Evolutionary conservation across 495 filamentous ascomycete species (phyloP), one percentile per base, ranked within the genome.

Genomic region (Rusavskia elegans): DNA sequence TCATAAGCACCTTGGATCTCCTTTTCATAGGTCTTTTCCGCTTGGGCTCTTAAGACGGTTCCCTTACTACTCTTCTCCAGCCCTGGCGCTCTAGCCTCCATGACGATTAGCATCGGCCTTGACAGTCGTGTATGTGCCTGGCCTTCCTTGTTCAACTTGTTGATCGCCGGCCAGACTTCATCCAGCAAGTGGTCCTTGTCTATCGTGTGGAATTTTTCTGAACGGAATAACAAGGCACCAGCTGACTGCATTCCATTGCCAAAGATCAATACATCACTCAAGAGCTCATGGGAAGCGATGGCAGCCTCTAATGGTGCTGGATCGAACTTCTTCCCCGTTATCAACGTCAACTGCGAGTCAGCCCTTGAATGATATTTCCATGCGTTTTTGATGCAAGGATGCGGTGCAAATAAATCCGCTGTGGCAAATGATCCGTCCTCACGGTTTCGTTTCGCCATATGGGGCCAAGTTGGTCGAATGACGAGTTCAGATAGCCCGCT

Each of bases 291-390:
- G 25, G 63, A 53, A 14, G 54, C 49, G 11, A 79, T 65, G 4
- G 60, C 57, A 39, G 60, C 72, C 66, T 85, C 81, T 16, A 84
- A 59, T 1, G 76, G 76, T 19, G 77, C 71, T 6, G 81, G 80
- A 54, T 81, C 80, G 32, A 83, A 82, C 52, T 85, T 84, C 64
- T 83, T 81, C 0, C 81, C 81, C 14, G 81, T 85, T 16, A 77
- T 64, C 5, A 85, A 65, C 0, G 74, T 78, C 39, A 84, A 67
- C 25, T 80, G 75, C 20, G 78, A 72, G 52, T 84, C 81, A 1
- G 75, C 67, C 40, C 80, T 67, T 23, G 70, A 73, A 48, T 78
- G 70, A 58, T 83, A 83, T 51, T 70, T 71, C 68, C 79, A 84
- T 13, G 75, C 74, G 46, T 74, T 67, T 4, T 55, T 51, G 13